Conservation (phyloP, 2,329 filamentous ascomycete genomes). For the Hymenoscyphus scutula region DNA sequence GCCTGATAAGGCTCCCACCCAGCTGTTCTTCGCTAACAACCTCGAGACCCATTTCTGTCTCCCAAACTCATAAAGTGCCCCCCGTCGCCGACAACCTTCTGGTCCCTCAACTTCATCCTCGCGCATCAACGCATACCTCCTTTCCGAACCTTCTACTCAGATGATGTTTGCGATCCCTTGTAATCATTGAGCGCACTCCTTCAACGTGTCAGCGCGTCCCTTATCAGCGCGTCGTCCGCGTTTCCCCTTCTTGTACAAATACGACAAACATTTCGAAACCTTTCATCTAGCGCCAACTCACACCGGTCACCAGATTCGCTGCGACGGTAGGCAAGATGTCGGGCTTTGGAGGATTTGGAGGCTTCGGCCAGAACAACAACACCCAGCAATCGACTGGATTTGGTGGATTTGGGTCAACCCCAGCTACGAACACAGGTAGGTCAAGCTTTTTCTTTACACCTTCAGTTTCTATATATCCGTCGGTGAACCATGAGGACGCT, state of each 20-base stretch:
- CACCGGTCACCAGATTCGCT: conserved; percentile 9
- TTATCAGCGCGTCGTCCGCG: conserved; percentile 29
- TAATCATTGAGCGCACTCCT: conserved; percentile 30
- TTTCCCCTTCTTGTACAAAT: conserved; percentile 16
- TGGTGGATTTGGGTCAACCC: conserved; percentile 48
- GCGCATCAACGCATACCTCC: conserved; percentile 19
- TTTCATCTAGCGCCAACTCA: conserved; percentile 15
- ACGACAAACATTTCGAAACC: conserved; percentile 17
- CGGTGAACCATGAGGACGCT: conserved; percentile 19
- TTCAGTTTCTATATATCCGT: conserved; percentile 12
- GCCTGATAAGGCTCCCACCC: background rate
- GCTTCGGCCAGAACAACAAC: conserved; percentile 58
- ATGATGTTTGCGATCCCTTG: conserved; percentile 31
- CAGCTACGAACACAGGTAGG: conserved; percentile 38
- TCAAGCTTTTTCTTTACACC: conserved; percentile 19
- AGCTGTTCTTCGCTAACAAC: conserved; percentile 5
- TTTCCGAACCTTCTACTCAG: conserved; percentile 27
- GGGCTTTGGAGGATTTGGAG: conserved; percentile 57
- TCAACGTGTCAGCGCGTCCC: conserved; percentile 14
- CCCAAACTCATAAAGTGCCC: conserved; percentile 12
- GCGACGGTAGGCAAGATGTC: conserved; percentile 32
- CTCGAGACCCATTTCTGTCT: background rate
- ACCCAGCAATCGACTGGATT: conserved; percentile 49
- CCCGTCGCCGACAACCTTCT: conserved; percentile 15
- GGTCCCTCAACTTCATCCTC: conserved; percentile 20